These are phyloP conservation scores for Lumnitzera racemosa DNA, from an alignment of 345 rosid species.

Conservation along the genomic window DNA sequence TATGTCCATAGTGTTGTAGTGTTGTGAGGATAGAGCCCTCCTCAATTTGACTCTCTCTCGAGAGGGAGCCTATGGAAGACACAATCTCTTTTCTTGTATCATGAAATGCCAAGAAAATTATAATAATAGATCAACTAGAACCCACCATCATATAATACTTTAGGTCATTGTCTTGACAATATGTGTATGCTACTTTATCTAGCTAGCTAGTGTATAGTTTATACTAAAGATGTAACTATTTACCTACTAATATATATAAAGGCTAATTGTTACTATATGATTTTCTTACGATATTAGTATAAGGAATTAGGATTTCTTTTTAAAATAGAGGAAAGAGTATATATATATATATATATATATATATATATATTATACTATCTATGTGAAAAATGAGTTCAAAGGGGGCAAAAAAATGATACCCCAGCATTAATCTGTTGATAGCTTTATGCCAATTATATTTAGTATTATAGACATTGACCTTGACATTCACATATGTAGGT, in stretches of 20 bases:
- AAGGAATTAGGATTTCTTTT: background rate
- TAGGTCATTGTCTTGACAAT: conserved; percentile 9
- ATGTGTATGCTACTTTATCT: background rate
- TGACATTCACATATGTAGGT: too few relatives aligned
- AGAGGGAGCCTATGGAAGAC: background rate
- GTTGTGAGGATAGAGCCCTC: conserved; percentile 1
- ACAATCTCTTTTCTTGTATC: background rate
- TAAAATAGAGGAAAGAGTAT: background rate
- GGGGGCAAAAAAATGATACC: too few relatives aligned
- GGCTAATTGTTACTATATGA: too few relatives aligned
- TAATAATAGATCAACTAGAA: background rate
- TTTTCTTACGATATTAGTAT: background rate
- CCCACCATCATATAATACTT: conserved; percentile 2
- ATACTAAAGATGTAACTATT: too few relatives aligned
- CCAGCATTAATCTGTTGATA: too few relatives aligned
- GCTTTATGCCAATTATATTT: too few relatives aligned
- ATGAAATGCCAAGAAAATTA: conserved; percentile 1
- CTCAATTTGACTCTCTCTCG: background rate
- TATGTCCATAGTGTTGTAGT: conserved; percentile 7
- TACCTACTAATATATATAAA: too few relatives aligned
- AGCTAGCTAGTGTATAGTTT: too few relatives aligned
- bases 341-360: background rate
- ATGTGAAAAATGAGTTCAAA: too few relatives aligned
- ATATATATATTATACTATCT: background rate
- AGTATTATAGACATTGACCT: too few relatives aligned